Percentiles rank a stretch among this genome's conserved stretches.
Evolutionary conservation across 768 basidiomycete species (phyloP).

Genomic region (Mrakia gelida): DNA sequence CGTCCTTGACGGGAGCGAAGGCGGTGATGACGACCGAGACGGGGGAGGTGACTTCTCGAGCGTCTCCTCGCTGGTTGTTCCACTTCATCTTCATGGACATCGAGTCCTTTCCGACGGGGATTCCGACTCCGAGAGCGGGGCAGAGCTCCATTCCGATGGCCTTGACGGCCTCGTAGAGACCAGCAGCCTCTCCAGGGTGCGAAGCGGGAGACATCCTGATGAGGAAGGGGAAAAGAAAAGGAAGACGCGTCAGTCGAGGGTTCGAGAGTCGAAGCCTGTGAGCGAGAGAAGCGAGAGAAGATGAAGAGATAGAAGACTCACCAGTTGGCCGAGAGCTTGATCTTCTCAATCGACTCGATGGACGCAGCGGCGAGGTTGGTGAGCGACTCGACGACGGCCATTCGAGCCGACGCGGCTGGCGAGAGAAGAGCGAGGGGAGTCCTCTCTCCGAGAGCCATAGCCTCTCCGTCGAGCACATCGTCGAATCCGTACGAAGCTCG

Average conservation of each 20-base stretch:
- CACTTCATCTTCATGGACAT: conserved; percentile 99
- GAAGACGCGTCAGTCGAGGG: background rate
- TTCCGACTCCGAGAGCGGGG: conserved; percentile 83
- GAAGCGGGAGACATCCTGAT: conserved; percentile 80
- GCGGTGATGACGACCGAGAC: conserved; percentile 91
- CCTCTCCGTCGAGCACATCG: conserved; percentile 68
- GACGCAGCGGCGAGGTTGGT: conserved; percentile 84
- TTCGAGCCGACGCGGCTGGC: conserved; percentile 85
- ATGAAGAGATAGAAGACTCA: background rate
- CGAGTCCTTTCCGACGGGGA: conserved; percentile 97
- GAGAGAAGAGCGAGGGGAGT: conserved; percentile 84
- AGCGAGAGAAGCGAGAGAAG: background rate
- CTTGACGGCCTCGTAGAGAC: conserved; percentile 77
- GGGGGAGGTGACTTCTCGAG: conserved; percentile 81
- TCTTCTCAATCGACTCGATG: conserved; percentile 60
- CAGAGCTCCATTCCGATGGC: conserved; percentile 92
- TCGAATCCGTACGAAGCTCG: conserved; percentile 92
- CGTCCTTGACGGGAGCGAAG: conserved; percentile 78
- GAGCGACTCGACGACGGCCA: conserved; percentile 91
- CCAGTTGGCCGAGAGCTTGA: conserved; percentile 99
- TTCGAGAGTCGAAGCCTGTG: too few relatives aligned
- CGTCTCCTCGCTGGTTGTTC: conserved; percentile 54
- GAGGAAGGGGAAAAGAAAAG: background rate
- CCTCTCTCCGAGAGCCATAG: conserved; percentile 98
- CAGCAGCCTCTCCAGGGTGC: conserved; percentile 70